These are phyloP conservation scores for Dipodascus geniculatus DNA, from an alignment of 805 yeast genomes.

Conservation along the genomic window DNA sequence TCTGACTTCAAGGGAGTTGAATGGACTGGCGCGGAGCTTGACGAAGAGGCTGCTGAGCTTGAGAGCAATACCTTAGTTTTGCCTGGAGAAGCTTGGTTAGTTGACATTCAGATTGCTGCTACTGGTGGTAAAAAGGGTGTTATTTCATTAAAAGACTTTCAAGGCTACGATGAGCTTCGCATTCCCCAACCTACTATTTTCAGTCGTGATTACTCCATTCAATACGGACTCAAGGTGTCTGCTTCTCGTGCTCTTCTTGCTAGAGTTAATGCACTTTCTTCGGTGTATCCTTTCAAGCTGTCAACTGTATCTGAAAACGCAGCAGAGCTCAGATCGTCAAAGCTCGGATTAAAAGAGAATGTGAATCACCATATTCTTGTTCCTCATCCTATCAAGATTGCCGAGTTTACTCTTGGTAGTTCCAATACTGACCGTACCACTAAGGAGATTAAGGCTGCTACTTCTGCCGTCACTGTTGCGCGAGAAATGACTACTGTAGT, in stretches of 20 bases:
- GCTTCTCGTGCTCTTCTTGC: constrained; percentile 61
- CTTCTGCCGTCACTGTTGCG: constrained; percentile 54
- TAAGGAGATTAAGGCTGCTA: constrained; percentile 22
- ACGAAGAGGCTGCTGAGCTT: neutral
- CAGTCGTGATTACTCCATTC: constrained; percentile 78
- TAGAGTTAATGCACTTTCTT: constrained; percentile 56
- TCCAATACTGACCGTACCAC: constrained; percentile 50
- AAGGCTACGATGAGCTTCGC: constrained; percentile 18
- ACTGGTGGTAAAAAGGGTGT: constrained; percentile 29
- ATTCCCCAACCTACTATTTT: constrained; percentile 39
- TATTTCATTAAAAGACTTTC: constrained; percentile 19
- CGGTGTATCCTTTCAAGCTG: constrained; percentile 88
- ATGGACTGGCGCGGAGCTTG: constrained; percentile 25
- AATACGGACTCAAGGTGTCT: constrained; percentile 63
- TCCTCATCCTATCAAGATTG: constrained; percentile 59
- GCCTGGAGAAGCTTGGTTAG: constrained; percentile 77
- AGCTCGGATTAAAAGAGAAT: constrained; percentile 72
- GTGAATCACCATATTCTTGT: constrained; percentile 68
- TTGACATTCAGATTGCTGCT: constrained; percentile 77
- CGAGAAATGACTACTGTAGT: constrained; percentile 73
- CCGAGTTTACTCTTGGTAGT: constrained; percentile 62
- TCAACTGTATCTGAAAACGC: constrained; percentile 50
- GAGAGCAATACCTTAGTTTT: constrained; percentile 57
- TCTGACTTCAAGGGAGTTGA: constrained; percentile 80
- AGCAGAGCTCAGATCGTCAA: constrained; percentile 46